These are phyloP conservation scores for Claviceps humidiphila DNA, from an alignment of 2,329 filamentous ascomycete genomes.

Conservation along the genomic window DNA sequence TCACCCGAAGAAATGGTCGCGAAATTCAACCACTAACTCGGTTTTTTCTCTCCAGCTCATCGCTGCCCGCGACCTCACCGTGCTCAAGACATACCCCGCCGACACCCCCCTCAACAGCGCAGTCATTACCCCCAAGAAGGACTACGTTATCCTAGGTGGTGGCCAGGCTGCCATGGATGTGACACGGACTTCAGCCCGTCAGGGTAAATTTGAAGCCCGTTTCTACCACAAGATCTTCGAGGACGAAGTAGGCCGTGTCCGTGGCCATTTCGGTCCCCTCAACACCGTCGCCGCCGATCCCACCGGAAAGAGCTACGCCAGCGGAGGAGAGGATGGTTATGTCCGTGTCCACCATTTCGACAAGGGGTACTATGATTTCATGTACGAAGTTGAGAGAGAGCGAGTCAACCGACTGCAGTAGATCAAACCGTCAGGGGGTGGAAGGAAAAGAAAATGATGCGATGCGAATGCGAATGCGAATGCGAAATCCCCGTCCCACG, in stretches of 20 bases:
- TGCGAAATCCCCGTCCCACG: too few relatives aligned
- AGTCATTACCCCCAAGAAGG: conserved; percentile 86
- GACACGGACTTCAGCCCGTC: conserved; percentile 81
- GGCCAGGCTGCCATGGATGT: conserved; percentile 98
- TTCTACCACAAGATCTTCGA: conserved; percentile 99
- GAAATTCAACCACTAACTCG: not conserved
- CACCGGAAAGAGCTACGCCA: conserved; percentile 82
- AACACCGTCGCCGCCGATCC: conserved; percentile 95
- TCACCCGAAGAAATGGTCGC: not conserved
- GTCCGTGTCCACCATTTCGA: conserved; percentile 98
- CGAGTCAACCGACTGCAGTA: conserved; percentile 33
- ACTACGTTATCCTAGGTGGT: conserved; percentile 95
- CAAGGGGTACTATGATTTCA: conserved; percentile 96
- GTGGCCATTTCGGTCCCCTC: conserved; percentile 91
- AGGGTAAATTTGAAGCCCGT: conserved; percentile 97
- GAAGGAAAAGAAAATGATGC: not conserved
- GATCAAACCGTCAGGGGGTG: not conserved
- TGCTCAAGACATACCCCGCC: conserved; percentile 82
- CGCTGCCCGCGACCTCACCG: conserved; percentile 70
- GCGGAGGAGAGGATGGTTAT: conserved; percentile 95
- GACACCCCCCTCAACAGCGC: conserved; percentile 97
- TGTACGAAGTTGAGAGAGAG: conserved; percentile 96
- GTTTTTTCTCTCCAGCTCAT: conserved; percentile 44
- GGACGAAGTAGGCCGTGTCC: conserved; percentile 93
- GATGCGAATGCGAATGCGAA: too few relatives aligned